Percentiles rank a stretch among this genome's conserved stretches.
phyloP scores from a whole-genome alignment of 169 alveolate genomes.

The Plasmodium gallinaceum region DNA sequence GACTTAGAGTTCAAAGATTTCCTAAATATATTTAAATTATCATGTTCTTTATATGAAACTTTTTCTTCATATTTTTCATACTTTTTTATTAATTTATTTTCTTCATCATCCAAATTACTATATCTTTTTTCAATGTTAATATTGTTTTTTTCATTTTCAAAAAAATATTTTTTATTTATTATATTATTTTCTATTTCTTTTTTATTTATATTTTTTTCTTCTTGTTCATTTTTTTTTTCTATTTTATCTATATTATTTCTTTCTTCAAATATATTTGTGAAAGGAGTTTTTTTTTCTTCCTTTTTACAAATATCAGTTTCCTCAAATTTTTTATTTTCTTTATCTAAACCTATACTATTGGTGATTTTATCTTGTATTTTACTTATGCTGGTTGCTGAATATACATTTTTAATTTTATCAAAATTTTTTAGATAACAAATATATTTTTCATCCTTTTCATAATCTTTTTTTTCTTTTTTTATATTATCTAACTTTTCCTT shows the following conservation, averaged over 20 bases:
- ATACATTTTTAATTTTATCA: conserved; percentile 30
- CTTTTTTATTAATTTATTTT: neutral
- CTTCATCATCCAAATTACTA: neutral
- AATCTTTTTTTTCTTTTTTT: conserved; percentile 41
- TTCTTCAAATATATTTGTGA: conserved; percentile 5
- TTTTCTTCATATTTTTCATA: neutral
- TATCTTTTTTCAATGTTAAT: neutral
- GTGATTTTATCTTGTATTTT: conserved; percentile 1
- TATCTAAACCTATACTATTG: neutral
- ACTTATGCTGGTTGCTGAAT: conserved; percentile 9
- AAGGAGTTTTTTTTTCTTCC: neutral
- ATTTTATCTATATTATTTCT: neutral
- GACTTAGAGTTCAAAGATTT: too few species aligned
- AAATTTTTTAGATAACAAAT: conserved; percentile 7
- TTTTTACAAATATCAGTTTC: conserved; percentile 2
- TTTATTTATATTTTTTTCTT: neutral
- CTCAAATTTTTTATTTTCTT: conserved; percentile 21
- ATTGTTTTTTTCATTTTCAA: neutral
- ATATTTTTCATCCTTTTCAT: conserved; percentile 53
- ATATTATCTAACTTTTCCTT: conserved; percentile 42
- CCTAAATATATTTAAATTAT: neutral
- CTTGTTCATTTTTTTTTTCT: conserved; percentile 6
- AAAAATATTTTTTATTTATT: neutral
- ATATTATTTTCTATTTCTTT: neutral
- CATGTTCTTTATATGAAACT: neutral